These are phyloP conservation scores for Aspergillus quadrilineatus DNA, from an alignment of 2,329 filamentous ascomycete species.

Conservation along the genomic window DNA sequence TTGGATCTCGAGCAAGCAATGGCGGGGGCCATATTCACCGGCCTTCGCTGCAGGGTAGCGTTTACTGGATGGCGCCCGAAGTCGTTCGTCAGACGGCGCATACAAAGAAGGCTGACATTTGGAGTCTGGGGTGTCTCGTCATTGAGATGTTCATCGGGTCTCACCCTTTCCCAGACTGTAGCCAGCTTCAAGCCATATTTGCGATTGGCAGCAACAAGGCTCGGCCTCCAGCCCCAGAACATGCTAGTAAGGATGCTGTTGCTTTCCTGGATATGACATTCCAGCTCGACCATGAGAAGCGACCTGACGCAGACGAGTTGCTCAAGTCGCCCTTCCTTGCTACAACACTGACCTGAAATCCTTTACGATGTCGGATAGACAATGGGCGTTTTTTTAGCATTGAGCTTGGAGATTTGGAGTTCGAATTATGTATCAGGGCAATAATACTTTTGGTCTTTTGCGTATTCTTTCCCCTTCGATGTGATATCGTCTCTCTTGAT, in stretches of 20 bases:
- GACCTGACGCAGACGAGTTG: slow-evolving; percentile 88
- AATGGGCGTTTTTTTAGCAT: background rate
- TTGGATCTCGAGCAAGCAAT: slow-evolving; percentile 48
- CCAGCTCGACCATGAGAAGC: slow-evolving; percentile 89
- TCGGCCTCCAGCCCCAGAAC: slow-evolving; percentile 82
- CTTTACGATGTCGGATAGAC: slow-evolving; percentile 1
- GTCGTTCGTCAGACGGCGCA: slow-evolving; percentile 98
- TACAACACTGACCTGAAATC: slow-evolving; percentile 57
- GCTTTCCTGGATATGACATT: slow-evolving; percentile 86
- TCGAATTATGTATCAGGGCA: background rate
- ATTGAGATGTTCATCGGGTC: slow-evolving; percentile 99
- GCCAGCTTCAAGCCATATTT: slow-evolving; percentile 96
- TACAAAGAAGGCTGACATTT: slow-evolving; percentile 97
- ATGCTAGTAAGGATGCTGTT: slow-evolving; percentile 79
- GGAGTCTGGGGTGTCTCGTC: slow-evolving; percentile 93
- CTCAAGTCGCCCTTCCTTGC: slow-evolving; percentile 79
- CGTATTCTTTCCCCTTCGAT: slow-evolving; percentile 5
- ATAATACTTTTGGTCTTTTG: background rate
- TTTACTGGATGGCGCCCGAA: slow-evolving; percentile 99
- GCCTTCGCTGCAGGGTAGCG: slow-evolving; percentile 86
- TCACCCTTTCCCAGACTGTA: slow-evolving; percentile 95
- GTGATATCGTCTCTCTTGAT: background rate
- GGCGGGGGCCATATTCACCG: slow-evolving; percentile 49
- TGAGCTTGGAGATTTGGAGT: slow-evolving; percentile 15
- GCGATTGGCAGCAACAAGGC: slow-evolving; percentile 91